Conservation (phyloP, 345 rosid species). For the Sonneratia caseolaris region DNA sequence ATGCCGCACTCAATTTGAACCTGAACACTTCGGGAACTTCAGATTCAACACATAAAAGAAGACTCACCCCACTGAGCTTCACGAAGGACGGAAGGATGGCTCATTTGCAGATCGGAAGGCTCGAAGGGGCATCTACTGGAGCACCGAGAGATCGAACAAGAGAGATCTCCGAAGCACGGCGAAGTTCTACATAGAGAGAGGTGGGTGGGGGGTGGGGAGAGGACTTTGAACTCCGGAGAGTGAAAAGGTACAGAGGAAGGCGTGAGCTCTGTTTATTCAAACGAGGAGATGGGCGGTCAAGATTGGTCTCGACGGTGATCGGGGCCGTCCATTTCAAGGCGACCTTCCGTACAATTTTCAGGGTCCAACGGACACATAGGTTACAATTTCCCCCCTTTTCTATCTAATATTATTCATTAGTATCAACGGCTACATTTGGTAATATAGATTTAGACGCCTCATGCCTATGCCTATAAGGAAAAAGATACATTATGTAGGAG, state of each 20-base stretch:
- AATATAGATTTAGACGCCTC: background rate
- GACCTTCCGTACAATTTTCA: background rate
- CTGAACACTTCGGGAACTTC: background rate
- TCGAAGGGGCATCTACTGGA: background rate
- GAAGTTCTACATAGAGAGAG: background rate
- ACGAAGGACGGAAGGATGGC: constrained; percentile 7
- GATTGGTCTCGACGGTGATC: background rate
- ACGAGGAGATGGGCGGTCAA: constrained; percentile 24
- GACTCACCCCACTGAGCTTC: constrained; percentile 35
- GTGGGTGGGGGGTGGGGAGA: too few species aligned
- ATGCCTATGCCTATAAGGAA: too few species aligned
- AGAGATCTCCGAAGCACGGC: background rate
- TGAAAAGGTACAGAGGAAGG: constrained; percentile 6
- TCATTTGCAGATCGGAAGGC: constrained; percentile 35
- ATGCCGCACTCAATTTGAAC: constrained; percentile 6
- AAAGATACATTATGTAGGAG: too few species aligned
- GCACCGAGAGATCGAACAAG: background rate
- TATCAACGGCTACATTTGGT: background rate
- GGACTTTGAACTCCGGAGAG: constrained; percentile 9
- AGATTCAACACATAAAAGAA: background rate
- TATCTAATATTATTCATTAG: background rate
- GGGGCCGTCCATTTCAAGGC: constrained; percentile 1
- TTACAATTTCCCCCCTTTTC: background rate
- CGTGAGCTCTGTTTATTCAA: constrained; percentile 16
- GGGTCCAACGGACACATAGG: constrained; percentile 1